Conservation (phyloP, 1,284 basidiomycete species). For the Cutaneotrichosporon curvatum region DNA sequence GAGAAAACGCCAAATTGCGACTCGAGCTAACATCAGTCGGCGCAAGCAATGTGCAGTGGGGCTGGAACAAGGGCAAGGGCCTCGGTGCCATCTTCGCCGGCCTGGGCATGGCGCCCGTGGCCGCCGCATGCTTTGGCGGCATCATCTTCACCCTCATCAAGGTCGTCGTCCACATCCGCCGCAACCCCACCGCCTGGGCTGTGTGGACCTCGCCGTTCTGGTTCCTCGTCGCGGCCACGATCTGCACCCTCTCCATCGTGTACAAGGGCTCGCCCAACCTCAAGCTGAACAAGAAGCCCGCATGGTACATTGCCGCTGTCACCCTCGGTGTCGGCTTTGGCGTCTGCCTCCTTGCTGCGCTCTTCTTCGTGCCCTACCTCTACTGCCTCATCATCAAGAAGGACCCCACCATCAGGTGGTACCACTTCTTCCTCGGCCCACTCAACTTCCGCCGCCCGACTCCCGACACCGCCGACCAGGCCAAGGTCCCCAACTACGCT, state of each 20-base stretch:
- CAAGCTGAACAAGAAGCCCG: conserved; percentile 42
- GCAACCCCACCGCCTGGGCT: conserved; percentile 43
- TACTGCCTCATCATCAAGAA: conserved; percentile 47
- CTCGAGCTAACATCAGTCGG: too few relatives aligned
- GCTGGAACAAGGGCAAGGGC: conserved; percentile 50
- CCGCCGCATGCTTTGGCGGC: conserved; percentile 45
- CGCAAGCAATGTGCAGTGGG: conserved; percentile 47
- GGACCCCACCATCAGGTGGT: conserved; percentile 46
- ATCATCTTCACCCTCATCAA: conserved; percentile 47
- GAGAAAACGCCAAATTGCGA: too few relatives aligned
- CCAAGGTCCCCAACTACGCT: conserved; percentile 14
- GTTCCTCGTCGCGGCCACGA: conserved; percentile 45
- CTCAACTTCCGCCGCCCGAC: conserved; percentile 42
- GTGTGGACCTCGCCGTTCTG: conserved; percentile 47
- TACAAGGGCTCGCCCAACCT: conserved; percentile 49
- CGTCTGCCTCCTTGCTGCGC: conserved; percentile 37
- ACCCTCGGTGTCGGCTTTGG: conserved; percentile 45
- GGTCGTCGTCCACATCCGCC: conserved; percentile 42
- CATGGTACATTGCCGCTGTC: conserved; percentile 39
- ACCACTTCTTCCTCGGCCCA: conserved; percentile 47
- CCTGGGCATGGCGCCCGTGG: conserved; percentile 42
- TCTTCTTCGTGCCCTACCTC: conserved; percentile 51
- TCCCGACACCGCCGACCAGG: conserved; percentile 19
- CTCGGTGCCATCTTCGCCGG: conserved; percentile 48
- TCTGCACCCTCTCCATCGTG: conserved; percentile 44